These are phyloP conservation scores for Ruellia speciosa DNA, from an alignment of 305 asterid genomes.

Conservation along the genomic window DNA sequence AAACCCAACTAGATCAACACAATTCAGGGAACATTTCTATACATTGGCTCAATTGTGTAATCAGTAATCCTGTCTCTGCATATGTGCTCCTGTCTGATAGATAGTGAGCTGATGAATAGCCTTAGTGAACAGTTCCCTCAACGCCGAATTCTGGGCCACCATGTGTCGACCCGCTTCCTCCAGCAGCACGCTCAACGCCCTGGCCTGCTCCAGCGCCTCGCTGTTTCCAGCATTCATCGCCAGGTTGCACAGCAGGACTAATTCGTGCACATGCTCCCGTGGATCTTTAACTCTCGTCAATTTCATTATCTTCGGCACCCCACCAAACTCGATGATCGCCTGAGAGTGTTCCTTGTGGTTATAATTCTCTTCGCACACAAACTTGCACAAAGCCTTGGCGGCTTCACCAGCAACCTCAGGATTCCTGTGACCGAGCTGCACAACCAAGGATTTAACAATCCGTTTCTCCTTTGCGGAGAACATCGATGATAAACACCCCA, in stretches of 20 bases:
- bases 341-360: slow-evolving; percentile 44
- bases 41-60: too few species aligned
- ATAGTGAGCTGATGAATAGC: slow-evolving; percentile 60
- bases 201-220: slow-evolving; percentile 48
- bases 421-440: slow-evolving; percentile 28
- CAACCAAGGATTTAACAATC: slow-evolving; percentile 40
- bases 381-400: slow-evolving; percentile 45
- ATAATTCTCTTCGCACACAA: slow-evolving; percentile 42
- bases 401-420: slow-evolving; percentile 37
- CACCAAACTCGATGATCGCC: slow-evolving; percentile 55
- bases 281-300: slow-evolving; percentile 30
- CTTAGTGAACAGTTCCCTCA: slow-evolving; percentile 45
- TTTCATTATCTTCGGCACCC: slow-evolving; percentile 43
- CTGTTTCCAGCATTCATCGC: slow-evolving; percentile 53
- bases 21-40: too few species aligned
- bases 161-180: slow-evolving; percentile 40
- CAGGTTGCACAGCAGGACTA: slow-evolving; percentile 48
- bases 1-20: too few species aligned
- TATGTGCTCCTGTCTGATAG: slow-evolving; percentile 41
- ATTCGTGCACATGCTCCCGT: slow-evolving; percentile 34
- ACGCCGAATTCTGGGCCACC: slow-evolving; percentile 29
- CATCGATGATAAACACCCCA: slow-evolving; percentile 53
- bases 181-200: slow-evolving; percentile 34
- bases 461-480: slow-evolving; percentile 54
- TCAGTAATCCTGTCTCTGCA: slow-evolving; percentile 21